Evolutionary conservation across 1,284 basidiomycete species (phyloP).

Genomic region (Ustilago shanxiensis): DNA sequence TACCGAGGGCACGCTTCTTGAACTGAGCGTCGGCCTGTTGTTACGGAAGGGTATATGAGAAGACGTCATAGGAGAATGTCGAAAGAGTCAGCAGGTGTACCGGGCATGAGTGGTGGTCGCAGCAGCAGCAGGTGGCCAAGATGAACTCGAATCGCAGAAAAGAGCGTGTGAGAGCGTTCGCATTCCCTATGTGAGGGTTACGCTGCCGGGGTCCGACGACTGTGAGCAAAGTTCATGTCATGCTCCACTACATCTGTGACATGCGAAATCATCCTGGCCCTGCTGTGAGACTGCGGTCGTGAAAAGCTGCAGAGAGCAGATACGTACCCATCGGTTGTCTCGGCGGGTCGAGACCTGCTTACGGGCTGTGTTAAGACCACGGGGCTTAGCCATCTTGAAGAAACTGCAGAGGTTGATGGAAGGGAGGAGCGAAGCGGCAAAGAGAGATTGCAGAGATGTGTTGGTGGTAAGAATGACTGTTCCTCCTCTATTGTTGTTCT

Average conservation of each 20-base stretch:
- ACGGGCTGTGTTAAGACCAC: conserved; percentile 98
- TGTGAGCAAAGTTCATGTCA: no score
- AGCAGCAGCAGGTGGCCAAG: background rate
- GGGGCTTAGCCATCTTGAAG: conserved; percentile 77
- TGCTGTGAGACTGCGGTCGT: background rate
- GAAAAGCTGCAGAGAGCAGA: background rate
- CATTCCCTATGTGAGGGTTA: background rate
- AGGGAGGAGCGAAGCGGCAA: background rate
- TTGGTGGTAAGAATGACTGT: conserved; percentile 22
- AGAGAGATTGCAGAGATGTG: conserved; percentile 9
- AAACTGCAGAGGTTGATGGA: conserved; percentile 25
- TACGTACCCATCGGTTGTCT: conserved; percentile 87
- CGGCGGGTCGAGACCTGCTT: conserved; percentile 95
- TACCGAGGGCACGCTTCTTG: conserved; percentile 99
- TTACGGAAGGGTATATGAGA: background rate
- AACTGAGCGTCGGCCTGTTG: conserved; percentile 94
- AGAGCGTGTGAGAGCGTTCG: background rate
- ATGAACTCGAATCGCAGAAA: conserved; percentile 1
- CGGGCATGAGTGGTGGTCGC: background rate
- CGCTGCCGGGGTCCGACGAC: no score
- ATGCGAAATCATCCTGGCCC: background rate
- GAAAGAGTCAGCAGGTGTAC: conserved; percentile 19
- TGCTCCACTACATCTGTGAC: background rate
- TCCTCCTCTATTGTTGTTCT: background rate
- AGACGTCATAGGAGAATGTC: background rate